Percentiles rank a stretch among this genome's conserved stretches.
These are phyloP conservation scores for Chalciporus sphaerocephalus DNA, from an alignment of 768 basidiomycete genomes.

Conservation along the genomic window DNA sequence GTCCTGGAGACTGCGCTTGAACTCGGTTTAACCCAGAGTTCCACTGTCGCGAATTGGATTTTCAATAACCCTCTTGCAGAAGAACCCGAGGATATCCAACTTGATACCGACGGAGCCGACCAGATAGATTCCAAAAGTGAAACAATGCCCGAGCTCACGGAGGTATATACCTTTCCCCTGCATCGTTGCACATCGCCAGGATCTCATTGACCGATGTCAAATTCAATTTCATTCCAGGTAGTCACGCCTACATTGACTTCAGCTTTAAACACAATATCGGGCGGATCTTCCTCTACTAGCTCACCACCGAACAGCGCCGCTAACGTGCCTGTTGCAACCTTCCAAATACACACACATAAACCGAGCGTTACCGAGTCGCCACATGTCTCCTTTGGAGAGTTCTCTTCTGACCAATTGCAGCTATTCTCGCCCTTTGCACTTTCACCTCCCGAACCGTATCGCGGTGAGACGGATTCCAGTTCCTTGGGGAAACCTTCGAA, in stretches of 20 bases:
- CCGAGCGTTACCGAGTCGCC: slow-evolving; percentile 28
- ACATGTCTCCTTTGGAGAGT: slow-evolving; percentile 30
- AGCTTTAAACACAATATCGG: slow-evolving; percentile 40
- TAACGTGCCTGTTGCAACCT: slow-evolving; percentile 11
- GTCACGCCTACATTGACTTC: slow-evolving; percentile 36
- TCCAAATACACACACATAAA: slow-evolving; percentile 25
- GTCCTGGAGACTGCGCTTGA: slow-evolving; percentile 70
- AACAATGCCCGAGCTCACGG: slow-evolving; percentile 17
- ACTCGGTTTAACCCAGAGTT: slow-evolving; percentile 57
- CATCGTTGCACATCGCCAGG: neutral
- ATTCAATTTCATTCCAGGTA: slow-evolving; percentile 14
- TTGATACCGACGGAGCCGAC: slow-evolving; percentile 1
- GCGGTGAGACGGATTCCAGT: neutral
- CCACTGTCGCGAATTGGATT: slow-evolving; percentile 66
- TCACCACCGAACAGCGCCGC: slow-evolving; percentile 18
- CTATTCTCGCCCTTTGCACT: slow-evolving; percentile 23
- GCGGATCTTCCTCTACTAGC: slow-evolving; percentile 37
- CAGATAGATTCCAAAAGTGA: slow-evolving; percentile 4
- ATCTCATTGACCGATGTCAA: slow-evolving; percentile 9
- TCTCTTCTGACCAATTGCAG: slow-evolving; percentile 28
- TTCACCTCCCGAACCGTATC: slow-evolving; percentile 7
- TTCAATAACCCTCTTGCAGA: slow-evolving; percentile 58
- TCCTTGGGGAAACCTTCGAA: slow-evolving; percentile 1
- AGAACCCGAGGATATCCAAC: slow-evolving; percentile 46
- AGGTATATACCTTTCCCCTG: slow-evolving; percentile 25